Base-by-base conservation (phyloP, 495 filamentous ascomycete species). In the Cercophora scortea region DNA sequence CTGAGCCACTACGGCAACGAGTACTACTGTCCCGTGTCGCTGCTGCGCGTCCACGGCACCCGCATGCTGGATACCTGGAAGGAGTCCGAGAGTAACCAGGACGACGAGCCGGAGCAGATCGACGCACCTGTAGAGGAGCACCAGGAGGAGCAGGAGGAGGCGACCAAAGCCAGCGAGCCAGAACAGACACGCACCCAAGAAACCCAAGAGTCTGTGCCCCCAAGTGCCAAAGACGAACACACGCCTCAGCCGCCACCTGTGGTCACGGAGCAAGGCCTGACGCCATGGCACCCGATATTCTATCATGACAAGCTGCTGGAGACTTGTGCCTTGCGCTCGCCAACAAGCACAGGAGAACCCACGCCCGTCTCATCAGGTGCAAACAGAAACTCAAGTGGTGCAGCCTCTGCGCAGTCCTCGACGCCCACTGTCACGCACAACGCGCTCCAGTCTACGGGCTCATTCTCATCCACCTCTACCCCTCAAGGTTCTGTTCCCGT, bases 11-110 rank as follows among this genome's bases (percentile, higher is more conserved):
- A 92, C 70, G 93, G 93, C 11, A 89, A 90, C 61, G 93, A 98
- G 63, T 97, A 88, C 64, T 98, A 92, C 69, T 98, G 93, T 56
- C 93, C 93, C 3, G 69, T 98, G 36, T 95, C 89, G 59, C 69
- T 98, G 16, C 74, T 98, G 34, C 82, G 93, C 44, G 86, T 96
- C 10, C 93, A 98, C 69, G 93, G 93, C 12, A 95, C 89, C 32
- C 90, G 92, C 8, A 96, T 97, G 93, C 80, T 98, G 69, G 90
- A 98, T 56, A 90, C 88, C 46, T 88, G 85, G 71, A 86, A 92
- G 55, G 89, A 90, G 52, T 62, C 55, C 12, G 63, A 64, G 52
- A 45, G 61, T 6, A 52, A 49, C 45, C 54, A 58, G 42, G 72
- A 80, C 43, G 65, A 66, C 50, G 68, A 74, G 18, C 59, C 70